phyloP scores from a whole-genome alignment of 306 rosid species.

The Glycine tomentella region DNA sequence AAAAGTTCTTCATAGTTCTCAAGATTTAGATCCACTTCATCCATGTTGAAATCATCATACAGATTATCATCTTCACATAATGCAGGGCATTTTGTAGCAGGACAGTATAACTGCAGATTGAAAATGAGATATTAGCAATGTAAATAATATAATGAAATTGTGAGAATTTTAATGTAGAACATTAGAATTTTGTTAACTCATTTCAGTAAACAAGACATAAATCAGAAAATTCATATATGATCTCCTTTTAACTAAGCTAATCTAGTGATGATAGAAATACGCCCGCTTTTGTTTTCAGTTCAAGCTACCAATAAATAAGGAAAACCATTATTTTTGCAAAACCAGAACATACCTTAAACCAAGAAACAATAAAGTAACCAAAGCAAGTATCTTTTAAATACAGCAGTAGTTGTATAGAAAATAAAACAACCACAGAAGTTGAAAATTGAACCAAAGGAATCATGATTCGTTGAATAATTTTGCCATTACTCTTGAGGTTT shows the following conservation, averaged over 20 bases:
- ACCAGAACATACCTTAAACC: background rate
- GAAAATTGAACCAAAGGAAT: conserved; percentile 22
- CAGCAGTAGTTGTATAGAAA: background rate
- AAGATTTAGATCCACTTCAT: conserved; percentile 79
- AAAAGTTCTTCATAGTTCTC: conserved; percentile 95
- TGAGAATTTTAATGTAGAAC: conserved; percentile 12
- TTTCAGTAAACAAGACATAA: conserved; percentile 27
- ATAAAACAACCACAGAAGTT: conserved; percentile 9
- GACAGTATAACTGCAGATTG: conserved; percentile 67
- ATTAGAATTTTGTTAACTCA: background rate
- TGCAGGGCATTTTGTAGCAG: conserved; percentile 57
- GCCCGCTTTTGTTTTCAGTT: background rate
- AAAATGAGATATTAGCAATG: conserved; percentile 44
- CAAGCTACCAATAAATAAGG: conserved; percentile 30
- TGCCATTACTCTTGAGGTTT: background rate
- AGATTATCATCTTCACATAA: conserved; percentile 60
- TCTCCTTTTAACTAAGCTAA: conserved; percentile 11
- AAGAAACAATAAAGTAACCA: conserved; percentile 22
- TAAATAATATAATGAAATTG: background rate
- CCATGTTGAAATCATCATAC: conserved; percentile 79
- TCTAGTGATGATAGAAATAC: background rate
- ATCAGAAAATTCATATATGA: conserved; percentile 8
- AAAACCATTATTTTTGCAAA: background rate
- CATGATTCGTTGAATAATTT: background rate
- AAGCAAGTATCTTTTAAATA: conserved; percentile 19